Base-by-base conservation (phyloP, 495 filamentous ascomycete species). In the Usnea hakonensis region DNA sequence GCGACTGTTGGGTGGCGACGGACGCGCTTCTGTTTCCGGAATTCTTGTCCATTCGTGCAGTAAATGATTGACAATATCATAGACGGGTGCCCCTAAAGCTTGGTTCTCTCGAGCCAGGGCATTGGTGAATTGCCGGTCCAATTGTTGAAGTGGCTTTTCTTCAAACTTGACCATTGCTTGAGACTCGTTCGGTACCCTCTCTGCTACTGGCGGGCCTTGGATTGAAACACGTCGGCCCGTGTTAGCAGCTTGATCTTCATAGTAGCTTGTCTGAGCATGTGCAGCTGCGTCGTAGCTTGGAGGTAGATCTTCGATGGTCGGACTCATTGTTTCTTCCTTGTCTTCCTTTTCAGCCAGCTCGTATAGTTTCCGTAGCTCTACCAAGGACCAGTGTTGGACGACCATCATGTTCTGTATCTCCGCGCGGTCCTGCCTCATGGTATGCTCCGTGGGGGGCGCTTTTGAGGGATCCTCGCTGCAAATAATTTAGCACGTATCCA, bases 341-440 rank as follows among this genome's bases (percentile, higher is more conserved):
- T 65, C 70, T 58, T 78, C 77, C 32, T 75, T 69, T 52, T 76
- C 69, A 38, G 75, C 76, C 23, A 69, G 21, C 50, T 75, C 69
- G 68, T 75, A 78, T 26, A 79, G 65, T 10, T 70, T 69, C 32
- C 75, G 75, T 8, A 79, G 67, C 14, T 75, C 74, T 48, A 73
- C 75, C 33, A 72, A 62, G 16, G 76, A 73, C 73, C 74, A 78
- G 62, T 78, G 76, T 46, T 77, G 67, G 6, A 78, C 71, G n/a
- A 79, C 71, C 32, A 79, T 71, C 76, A 79, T 77, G 55, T 77
- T 79, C 63, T 79, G 75, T 16, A 72, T 70, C 46, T 79, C 77
- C 10, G 74, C 75, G 55, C 76, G 71, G 37, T 77, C 76, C 61
- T 78, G 76, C 9, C 71, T 70, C 62, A 77, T 71, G 3, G 63